Evolutionary conservation across 257 asterid species (phyloP).

Genomic region (Linderniella brevidens): DNA sequence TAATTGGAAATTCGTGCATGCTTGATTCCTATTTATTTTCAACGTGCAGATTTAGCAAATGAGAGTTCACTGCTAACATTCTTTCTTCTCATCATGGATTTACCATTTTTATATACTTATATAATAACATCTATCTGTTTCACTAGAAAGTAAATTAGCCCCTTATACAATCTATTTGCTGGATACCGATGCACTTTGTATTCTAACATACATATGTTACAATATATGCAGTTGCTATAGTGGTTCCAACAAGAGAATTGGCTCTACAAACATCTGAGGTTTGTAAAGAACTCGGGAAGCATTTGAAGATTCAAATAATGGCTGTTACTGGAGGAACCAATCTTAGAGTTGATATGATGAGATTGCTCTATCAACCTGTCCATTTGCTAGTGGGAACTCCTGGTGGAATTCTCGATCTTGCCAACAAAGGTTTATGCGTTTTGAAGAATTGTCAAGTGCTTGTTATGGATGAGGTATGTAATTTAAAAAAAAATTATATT

Average conservation of each 20-base stretch:
- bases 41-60: too few species aligned
- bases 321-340: not conserved
- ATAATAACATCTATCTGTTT: too few species aligned
- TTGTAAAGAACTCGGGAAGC: not conserved
- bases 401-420: slow-evolving; percentile 72
- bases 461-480: slow-evolving; percentile 61
- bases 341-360: not conserved
- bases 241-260: not conserved
- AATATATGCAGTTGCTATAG: slow-evolving; percentile 14
- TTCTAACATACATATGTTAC: slow-evolving; percentile 12
- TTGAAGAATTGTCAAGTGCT: slow-evolving; percentile 43
- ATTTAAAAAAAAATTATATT: too few species aligned
- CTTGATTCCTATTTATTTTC: too few species aligned
- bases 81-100: too few species aligned
- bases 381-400: slow-evolving; percentile 60
- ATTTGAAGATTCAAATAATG: not conserved
- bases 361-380: slow-evolving; percentile 5
- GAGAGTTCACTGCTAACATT: too few species aligned
- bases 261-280: not conserved
- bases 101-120: too few species aligned
- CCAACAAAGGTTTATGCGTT: slow-evolving; percentile 46
- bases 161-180: too few species aligned
- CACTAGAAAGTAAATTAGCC: too few species aligned
- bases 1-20: too few species aligned
- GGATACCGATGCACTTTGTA: not conserved